Evolutionary conservation across 768 basidiomycete genomes (phyloP).

Genomic region (Gymnopilus dilepis): DNA sequence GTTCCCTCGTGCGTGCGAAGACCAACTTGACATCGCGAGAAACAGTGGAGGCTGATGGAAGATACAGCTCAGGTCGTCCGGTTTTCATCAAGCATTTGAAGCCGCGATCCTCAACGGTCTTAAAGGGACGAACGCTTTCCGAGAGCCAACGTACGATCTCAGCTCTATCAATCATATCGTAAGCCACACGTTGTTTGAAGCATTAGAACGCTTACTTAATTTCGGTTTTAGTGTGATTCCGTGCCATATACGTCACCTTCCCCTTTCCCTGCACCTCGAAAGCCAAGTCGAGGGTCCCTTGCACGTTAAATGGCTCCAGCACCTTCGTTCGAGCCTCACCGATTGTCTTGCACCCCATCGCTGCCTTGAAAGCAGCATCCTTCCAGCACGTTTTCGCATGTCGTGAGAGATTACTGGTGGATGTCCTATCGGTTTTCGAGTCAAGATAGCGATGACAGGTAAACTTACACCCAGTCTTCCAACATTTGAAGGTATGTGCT

Average conservation of each 20-base stretch:
- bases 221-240: conserved; percentile 30
- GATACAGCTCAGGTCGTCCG: neutral
- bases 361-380: conserved; percentile 23
- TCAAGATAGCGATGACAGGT: conserved; percentile 13
- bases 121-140: conserved; percentile 8
- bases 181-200: neutral
- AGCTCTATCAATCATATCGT: neutral
- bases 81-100: conserved; percentile 14
- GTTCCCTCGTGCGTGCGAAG: neutral
- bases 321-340: neutral
- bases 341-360: neutral
- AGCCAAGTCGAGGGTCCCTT: conserved; percentile 29
- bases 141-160: conserved; percentile 13
- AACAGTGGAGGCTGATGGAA: conserved; percentile 1
- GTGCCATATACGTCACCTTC: conserved; percentile 36
- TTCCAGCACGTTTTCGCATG: conserved; percentile 37
- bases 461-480: conserved; percentile 12
- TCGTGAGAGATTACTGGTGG: conserved; percentile 29
- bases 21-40: conserved; percentile 4
- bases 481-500: conserved; percentile 19
- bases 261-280: conserved; percentile 35
- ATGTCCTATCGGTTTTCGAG: conserved; percentile 16
- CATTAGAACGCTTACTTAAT: conserved; percentile 24
- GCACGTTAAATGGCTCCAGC: neutral
- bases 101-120: neutral